Percentiles rank a stretch among this genome's conserved stretches.
phyloP scores from a whole-genome alignment of 495 filamentous ascomycete genomes.

The Aspergillus heteromorphus region DNA sequence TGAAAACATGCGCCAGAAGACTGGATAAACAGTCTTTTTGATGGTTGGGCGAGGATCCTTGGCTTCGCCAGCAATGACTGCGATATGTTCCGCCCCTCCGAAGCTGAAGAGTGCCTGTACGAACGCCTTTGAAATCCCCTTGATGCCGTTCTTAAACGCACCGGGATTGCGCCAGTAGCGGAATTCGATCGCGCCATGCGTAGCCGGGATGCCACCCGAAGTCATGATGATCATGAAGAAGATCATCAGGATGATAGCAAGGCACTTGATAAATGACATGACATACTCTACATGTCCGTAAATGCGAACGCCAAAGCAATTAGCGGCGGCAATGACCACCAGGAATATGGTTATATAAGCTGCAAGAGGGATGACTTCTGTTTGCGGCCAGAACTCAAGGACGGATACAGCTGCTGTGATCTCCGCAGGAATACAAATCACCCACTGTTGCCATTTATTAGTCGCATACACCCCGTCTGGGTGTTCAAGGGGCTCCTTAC shows the following conservation, averaged over 20 bases:
- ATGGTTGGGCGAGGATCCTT: constrained; percentile 21
- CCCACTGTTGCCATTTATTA: constrained; percentile 15
- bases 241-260: constrained; percentile 23
- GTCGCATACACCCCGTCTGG: not conserved
- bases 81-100: constrained; percentile 27
- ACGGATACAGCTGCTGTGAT: constrained; percentile 26
- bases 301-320: constrained; percentile 21
- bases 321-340: constrained; percentile 13
- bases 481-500: constrained; percentile 2
- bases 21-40: constrained; percentile 23
- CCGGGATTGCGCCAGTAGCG: constrained; percentile 25
- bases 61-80: constrained; percentile 26
- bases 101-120: constrained; percentile 27
- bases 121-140: constrained; percentile 26
- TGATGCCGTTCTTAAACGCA: constrained; percentile 29
- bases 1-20: constrained; percentile 31
- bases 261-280: constrained; percentile 27
- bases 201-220: constrained; percentile 24
- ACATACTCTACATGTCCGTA: constrained; percentile 27
- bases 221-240: constrained; percentile 32
- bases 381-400: constrained; percentile 24
- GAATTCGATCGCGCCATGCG: constrained; percentile 24
- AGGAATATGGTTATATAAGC: constrained; percentile 28
- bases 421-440: constrained; percentile 28
- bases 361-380: constrained; percentile 19